phyloP scores from a whole-genome alignment of 1,284 basidiomycete species.

The Boletus mariae region DNA sequence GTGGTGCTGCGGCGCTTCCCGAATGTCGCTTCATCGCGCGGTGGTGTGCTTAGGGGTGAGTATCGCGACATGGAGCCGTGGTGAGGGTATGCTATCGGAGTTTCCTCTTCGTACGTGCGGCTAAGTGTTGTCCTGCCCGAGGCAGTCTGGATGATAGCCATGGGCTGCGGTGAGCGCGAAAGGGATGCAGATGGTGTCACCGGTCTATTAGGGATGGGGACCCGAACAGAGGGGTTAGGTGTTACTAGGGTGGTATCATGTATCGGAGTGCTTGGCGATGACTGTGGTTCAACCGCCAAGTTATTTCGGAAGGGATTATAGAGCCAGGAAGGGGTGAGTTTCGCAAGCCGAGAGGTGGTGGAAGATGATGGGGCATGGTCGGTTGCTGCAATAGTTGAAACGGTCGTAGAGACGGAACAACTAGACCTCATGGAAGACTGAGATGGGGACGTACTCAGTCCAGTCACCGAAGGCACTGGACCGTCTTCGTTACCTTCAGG shows the following conservation, averaged over 20 bases:
- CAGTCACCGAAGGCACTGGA: slow-evolving; percentile 34
- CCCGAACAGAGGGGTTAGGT: slow-evolving; percentile 29
- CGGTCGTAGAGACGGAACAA: slow-evolving; percentile 36
- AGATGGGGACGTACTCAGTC: slow-evolving; percentile 59
- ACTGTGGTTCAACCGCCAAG: slow-evolving; percentile 54
- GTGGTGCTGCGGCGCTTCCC: slow-evolving; percentile 53
- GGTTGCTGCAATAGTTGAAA: slow-evolving; percentile 10
- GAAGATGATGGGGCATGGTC: slow-evolving; percentile 23
- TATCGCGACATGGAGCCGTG: slow-evolving; percentile 45
- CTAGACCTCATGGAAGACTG: slow-evolving; percentile 59
- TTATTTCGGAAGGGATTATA: slow-evolving; percentile 68
- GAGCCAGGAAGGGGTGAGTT: slow-evolving; percentile 68
- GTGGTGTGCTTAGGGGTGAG: slow-evolving; percentile 65
- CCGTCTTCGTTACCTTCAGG: slow-evolving; percentile 39
- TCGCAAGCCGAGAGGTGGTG: slow-evolving; percentile 44
- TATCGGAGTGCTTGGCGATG: slow-evolving; percentile 39
- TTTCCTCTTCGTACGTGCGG: slow-evolving; percentile 57
- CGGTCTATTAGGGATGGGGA: slow-evolving; percentile 30
- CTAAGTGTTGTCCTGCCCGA: slow-evolving; percentile 41
- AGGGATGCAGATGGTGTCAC: slow-evolving; percentile 29
- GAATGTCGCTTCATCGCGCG: slow-evolving; percentile 56
- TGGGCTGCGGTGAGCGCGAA: slow-evolving; percentile 44
- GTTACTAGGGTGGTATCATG: slow-evolving; percentile 33
- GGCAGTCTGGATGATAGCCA: slow-evolving; percentile 51
- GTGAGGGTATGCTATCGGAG: slow-evolving; percentile 38